Evolutionary conservation across 1,139 yeast species (phyloP).

Genomic region (Hansenula anomala): DNA sequence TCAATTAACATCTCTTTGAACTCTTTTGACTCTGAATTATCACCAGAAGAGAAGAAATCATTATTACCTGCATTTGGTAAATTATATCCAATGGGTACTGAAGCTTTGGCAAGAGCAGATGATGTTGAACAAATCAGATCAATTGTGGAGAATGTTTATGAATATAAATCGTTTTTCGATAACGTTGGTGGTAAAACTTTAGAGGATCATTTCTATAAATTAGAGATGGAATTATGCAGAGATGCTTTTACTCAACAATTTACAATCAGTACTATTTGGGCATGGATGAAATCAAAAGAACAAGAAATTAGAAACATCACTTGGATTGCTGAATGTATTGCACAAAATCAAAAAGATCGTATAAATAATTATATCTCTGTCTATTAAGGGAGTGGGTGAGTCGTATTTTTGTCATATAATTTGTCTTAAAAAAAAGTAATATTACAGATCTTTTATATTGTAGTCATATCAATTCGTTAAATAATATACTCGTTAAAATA

Average conservation of each 20-base stretch:
- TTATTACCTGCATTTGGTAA: constrained; percentile 80
- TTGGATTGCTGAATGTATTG: constrained; percentile 98
- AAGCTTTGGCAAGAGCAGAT: constrained; percentile 67
- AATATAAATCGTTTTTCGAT: constrained; percentile 72
- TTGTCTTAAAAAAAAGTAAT: too few species aligned
- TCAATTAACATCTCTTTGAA: constrained; percentile 88
- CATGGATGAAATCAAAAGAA: constrained; percentile 93
- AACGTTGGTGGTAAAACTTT: constrained; percentile 52
- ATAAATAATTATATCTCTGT: constrained; percentile 75
- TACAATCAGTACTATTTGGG: constrained; percentile 87
- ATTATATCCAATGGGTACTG: constrained; percentile 71
- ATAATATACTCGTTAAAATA: too few species aligned
- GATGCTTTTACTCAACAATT: constrained; percentile 97
- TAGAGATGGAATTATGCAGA: constrained; percentile 89
- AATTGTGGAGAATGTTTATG: constrained; percentile 69
- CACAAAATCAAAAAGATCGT: constrained; percentile 80
- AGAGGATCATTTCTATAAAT: constrained; percentile 90
- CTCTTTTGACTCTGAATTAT: constrained; percentile 77
- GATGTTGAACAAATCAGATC: constrained; percentile 81
- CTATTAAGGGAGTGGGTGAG: constrained; percentile 31
- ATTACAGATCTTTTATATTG: background rate
- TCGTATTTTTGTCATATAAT: background rate
- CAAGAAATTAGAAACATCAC: constrained; percentile 96
- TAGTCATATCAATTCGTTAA: background rate
- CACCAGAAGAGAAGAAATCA: constrained; percentile 61